phyloP scores from a whole-genome alignment of 805 yeast species.

The Saccharomycopsis oosterbeekiorum region DNA sequence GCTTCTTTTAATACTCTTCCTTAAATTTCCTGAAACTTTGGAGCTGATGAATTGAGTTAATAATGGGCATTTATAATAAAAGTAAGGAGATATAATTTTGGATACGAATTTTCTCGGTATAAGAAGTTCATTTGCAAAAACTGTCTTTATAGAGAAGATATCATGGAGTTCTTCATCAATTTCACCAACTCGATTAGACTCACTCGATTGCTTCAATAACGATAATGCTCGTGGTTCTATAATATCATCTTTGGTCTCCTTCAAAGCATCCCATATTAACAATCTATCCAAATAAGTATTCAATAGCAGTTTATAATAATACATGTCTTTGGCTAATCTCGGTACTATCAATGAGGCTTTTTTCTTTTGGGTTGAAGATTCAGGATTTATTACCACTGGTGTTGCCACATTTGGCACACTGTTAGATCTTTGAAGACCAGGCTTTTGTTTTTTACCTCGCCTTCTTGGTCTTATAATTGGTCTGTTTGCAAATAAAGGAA shows the following conservation, averaged over 20 bases:
- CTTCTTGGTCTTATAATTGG: constrained; percentile 2
- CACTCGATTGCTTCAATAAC: not conserved
- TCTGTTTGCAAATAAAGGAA: not conserved
- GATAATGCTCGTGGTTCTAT: not conserved
- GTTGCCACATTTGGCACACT: not conserved
- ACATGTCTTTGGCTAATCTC: not conserved
- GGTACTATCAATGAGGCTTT: not conserved
- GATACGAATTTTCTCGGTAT: constrained; percentile 5
- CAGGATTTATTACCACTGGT: not conserved
- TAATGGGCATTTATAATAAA: constrained; percentile 14
- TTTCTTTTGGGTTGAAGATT: not conserved
- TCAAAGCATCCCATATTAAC: constrained; percentile 16
- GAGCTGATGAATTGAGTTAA: constrained; percentile 7
- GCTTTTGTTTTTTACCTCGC: not conserved
- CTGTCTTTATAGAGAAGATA: not conserved
- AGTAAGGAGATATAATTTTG: constrained; percentile 13
- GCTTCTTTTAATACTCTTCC: not conserved
- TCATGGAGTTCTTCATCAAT: not conserved
- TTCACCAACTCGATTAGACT: not conserved
- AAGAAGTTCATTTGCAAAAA: constrained; percentile 7
- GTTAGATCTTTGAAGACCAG: not conserved
- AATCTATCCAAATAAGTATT: constrained; percentile 14
- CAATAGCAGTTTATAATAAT: constrained; percentile 7
- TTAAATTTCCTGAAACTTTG: constrained; percentile 12
- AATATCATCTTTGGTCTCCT: constrained; percentile 3